Evolutionary conservation across 1,284 basidiomycete genomes (phyloP), one percentile per base, ranked within the genome.

Genomic region (Ganoderma lucidum): DNA sequence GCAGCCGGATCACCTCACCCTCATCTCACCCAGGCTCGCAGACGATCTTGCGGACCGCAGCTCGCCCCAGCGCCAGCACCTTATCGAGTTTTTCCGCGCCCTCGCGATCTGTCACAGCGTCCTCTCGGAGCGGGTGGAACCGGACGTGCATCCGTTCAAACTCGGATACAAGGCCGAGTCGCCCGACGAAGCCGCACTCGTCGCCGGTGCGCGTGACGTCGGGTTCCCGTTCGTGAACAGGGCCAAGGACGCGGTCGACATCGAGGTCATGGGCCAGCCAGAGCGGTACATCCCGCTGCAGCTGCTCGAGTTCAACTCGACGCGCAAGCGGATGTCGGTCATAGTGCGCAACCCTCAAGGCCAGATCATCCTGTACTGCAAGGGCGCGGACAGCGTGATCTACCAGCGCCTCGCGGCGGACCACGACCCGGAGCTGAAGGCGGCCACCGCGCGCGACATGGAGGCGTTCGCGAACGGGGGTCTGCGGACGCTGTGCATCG

Each of bases 301-400:
- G 76, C 85, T 95, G 73, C 86, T 98, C 77, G 97, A 98, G 79
- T 99, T 99, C 86, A 97, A 96, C 84, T 93, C 91, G 72, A 93
- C 96, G 56, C 84, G 97, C 70, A 99, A 99, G 83, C 86, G 97
- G 66, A 98, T 98, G 97, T 96, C 93, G 77, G 92, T 94, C 56
- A 84, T 98, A 71, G 90, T 96, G 55, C 92, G 96, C 56, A 88
- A 89, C 68, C 93, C 96, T 0, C 92, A 96, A 69, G 94, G 95
- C 23, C 85, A 86, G 75, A 84, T 98, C 70, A 83, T 96, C 19
- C 82, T 98, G 74, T 97, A 97, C 79, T 95, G 93, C 86, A 99
- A 98, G 81, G 97, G 97, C n/a, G 97, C 97, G 10, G 97, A 99
- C 81, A 95, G 91, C 74, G 96, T 99, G 75, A 94, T 99, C 76